These are phyloP conservation scores for Xylaria sp. DNA, from an alignment of 495 filamentous ascomycete genomes.

Conservation along the genomic window DNA sequence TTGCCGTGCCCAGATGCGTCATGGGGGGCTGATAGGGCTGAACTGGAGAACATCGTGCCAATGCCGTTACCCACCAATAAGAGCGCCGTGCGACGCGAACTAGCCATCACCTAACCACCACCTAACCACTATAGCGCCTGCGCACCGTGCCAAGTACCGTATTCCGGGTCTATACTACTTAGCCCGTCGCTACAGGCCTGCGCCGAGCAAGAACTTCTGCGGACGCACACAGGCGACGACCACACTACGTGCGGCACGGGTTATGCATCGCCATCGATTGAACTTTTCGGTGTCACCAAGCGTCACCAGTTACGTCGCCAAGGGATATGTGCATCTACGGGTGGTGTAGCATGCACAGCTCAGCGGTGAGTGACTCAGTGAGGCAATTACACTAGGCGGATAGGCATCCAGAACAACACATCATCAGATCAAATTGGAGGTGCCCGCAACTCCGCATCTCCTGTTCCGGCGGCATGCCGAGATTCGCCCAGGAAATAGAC, in stretches of 20 bases:
- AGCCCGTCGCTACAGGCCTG: neutral
- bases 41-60: slow-evolving; percentile 19
- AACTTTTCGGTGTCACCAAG: slow-evolving; percentile 10
- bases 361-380: slow-evolving; percentile 22
- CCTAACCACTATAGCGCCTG: too few species aligned
- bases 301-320: slow-evolving; percentile 16
- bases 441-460: slow-evolving; percentile 23
- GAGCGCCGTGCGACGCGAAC: neutral
- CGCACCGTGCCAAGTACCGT: slow-evolving; percentile 1
- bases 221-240: neutral
- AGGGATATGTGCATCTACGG: slow-evolving; percentile 10
- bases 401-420: slow-evolving; percentile 13
- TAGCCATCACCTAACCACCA: neutral
- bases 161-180: neutral
- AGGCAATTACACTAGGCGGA: slow-evolving; percentile 10
- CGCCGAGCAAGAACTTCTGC: slow-evolving; percentile 1
- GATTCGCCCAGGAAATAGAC: slow-evolving; percentile 14
- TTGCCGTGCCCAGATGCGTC: slow-evolving; percentile 30
- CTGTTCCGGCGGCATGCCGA: slow-evolving; percentile 21
- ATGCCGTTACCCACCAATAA: slow-evolving; percentile 14
- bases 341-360: slow-evolving; percentile 11
- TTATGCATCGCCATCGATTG: slow-evolving; percentile 9
- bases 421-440: slow-evolving; percentile 16
- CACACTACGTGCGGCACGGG: slow-evolving; percentile 10
- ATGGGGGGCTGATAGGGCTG: slow-evolving; percentile 32